These are phyloP conservation scores for Moesziomyces sp. DNA, from an alignment of 1,284 basidiomycete species.

Conservation along the genomic window DNA sequence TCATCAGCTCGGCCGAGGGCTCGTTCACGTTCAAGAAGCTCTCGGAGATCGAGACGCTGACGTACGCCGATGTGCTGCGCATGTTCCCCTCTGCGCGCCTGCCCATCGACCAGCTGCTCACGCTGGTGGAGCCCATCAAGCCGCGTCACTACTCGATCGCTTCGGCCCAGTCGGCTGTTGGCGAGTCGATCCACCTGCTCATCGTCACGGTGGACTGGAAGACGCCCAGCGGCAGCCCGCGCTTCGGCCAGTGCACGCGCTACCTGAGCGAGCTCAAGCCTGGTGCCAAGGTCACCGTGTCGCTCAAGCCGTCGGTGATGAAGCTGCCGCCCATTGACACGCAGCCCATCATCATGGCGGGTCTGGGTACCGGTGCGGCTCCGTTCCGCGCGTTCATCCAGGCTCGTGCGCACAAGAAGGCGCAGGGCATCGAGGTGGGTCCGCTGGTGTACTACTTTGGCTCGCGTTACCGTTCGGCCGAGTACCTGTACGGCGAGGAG, in stretches of 20 bases:
- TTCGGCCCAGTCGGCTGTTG: conserved; percentile 91
- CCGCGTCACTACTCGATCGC: conserved; percentile 98
- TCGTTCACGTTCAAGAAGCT: conserved; percentile 92
- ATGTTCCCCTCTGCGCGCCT: conserved; percentile 84
- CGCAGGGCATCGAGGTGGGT: conserved; percentile 82
- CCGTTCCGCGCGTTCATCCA: conserved; percentile 99
- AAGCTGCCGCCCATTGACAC: conserved; percentile 87
- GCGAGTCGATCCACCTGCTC: conserved; percentile 90
- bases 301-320: conserved; percentile 99
- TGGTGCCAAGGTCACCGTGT: conserved; percentile 94
- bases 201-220: conserved; percentile 97
- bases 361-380: conserved; percentile 95
- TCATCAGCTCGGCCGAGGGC: conserved; percentile 94
- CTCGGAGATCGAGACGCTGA: conserved; percentile 92
- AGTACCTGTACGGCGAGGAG: conserved; percentile 96
- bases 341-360: conserved; percentile 97
- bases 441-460: conserved; percentile 98
- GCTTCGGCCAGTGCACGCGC: conserved; percentile 95
- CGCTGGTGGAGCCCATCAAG: conserved; percentile 81
- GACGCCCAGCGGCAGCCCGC: conserved; percentile 79
- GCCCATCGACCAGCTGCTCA: conserved; percentile 79
- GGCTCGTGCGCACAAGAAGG: conserved; percentile 84
- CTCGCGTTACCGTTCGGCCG: conserved; percentile 90
- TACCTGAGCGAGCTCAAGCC: conserved; percentile 85
- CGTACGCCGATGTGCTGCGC: conserved; percentile 87